Evolutionary conservation across 352 stramenopile genomes (phyloP).

Genomic region (Phytopythium litorale): DNA sequence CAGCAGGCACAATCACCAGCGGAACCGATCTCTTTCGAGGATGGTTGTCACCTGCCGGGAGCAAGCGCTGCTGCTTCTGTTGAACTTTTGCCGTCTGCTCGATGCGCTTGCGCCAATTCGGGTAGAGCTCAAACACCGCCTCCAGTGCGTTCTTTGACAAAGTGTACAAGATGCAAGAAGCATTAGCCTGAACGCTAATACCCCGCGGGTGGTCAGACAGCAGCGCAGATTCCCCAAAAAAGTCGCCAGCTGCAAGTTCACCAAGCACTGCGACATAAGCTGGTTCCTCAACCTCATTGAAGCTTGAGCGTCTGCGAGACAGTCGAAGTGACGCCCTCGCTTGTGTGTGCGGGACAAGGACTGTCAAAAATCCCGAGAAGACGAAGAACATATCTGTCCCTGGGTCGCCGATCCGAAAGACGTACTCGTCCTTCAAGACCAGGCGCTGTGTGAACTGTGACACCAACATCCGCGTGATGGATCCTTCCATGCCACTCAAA

Average conservation of each 20-base stretch:
- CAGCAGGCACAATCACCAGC: neutral
- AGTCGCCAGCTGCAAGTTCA: slow-evolving; percentile 34
- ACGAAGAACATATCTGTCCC: slow-evolving; percentile 58
- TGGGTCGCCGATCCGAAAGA: slow-evolving; percentile 30
- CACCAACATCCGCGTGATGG: slow-evolving; percentile 42
- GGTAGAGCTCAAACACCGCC: slow-evolving; percentile 47
- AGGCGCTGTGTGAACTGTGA: slow-evolving; percentile 34
- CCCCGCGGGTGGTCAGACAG: slow-evolving; percentile 37
- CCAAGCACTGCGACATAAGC: neutral
- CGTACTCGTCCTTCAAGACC: slow-evolving; percentile 33
- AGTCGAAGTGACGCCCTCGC: neutral
- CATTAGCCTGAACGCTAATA: slow-evolving; percentile 30
- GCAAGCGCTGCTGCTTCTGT: slow-evolving; percentile 15
- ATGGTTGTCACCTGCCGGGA: neutral
- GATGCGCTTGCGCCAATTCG: slow-evolving; percentile 45
- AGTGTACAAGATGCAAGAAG: slow-evolving; percentile 47
- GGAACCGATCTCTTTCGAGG: neutral
- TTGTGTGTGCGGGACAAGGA: slow-evolving; percentile 10
- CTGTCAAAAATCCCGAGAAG: slow-evolving; percentile 29
- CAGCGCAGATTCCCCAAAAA: slow-evolving; percentile 48
- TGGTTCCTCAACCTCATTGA: neutral
- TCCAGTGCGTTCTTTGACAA: slow-evolving; percentile 42
- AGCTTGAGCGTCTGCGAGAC: neutral
- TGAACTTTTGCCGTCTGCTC: slow-evolving; percentile 40
- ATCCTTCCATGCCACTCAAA: slow-evolving; percentile 25